Percentiles rank a stretch among this genome's conserved stretches.
These are phyloP conservation scores for Gossypium stocksii DNA, from an alignment of 345 rosid genomes.

Conservation along the genomic window DNA sequence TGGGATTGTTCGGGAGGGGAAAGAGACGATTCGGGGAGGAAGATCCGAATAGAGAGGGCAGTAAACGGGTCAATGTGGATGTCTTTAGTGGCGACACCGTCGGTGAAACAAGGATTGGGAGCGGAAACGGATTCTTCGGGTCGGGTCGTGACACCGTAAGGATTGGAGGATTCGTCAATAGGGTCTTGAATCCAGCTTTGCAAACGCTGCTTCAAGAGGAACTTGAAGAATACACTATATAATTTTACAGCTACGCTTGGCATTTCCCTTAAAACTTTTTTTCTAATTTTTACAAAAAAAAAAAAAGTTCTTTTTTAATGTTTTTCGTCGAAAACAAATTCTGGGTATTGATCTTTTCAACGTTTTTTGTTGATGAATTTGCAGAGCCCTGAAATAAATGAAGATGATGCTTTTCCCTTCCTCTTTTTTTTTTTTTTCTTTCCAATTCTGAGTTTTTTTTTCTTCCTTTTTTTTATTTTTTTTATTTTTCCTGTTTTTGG, in stretches of 20 bases:
- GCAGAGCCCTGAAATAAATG: constrained; percentile 5
- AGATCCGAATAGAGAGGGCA: constrained; percentile 76
- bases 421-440: background rate
- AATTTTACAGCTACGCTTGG: constrained; percentile 81
- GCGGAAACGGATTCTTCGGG: constrained; percentile 75
- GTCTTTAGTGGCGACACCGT: constrained; percentile 93
- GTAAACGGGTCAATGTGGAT: constrained; percentile 88
- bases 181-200: constrained; percentile 64
- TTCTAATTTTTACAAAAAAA: background rate
- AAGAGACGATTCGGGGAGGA: constrained; percentile 79
- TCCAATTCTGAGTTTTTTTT: background rate
- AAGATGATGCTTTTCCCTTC: background rate
- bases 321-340: background rate
- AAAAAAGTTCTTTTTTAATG: background rate
- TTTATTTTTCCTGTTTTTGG: too few relatives aligned
- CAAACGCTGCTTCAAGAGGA: constrained; percentile 68
- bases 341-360: background rate
- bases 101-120: constrained; percentile 70
- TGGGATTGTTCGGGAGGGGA: constrained; percentile 44
- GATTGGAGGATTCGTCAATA: constrained; percentile 38
- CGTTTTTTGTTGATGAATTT: constrained; percentile 1
- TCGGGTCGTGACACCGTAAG: constrained; percentile 71
- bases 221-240: constrained; percentile 93
- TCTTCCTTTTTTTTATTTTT: too few relatives aligned
- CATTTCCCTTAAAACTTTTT: constrained; percentile 32